Percentiles rank a stretch among this genome's conserved stretches.
Conservation (phyloP, 192 early-diverging fungal genomes). For the Dispira parvispora region DNA sequence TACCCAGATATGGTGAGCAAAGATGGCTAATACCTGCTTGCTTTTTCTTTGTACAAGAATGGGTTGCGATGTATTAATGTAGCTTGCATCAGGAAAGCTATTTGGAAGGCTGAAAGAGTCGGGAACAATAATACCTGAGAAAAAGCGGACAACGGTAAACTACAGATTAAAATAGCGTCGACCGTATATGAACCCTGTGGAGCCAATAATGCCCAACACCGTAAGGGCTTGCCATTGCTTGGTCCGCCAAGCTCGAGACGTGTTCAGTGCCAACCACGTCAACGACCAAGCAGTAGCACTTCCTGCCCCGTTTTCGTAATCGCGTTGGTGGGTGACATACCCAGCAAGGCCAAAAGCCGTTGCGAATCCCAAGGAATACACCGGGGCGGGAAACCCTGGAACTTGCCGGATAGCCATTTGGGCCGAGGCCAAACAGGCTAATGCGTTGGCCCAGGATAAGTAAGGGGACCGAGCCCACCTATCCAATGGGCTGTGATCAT, state of each 20-base stretch:
- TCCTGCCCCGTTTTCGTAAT: not conserved
- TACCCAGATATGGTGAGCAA: too few relatives aligned
- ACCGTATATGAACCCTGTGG: not conserved
- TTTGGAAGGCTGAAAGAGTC: too few relatives aligned
- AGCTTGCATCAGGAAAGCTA: too few relatives aligned
- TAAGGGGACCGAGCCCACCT: not conserved
- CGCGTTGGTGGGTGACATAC: not conserved
- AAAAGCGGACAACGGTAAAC: too few relatives aligned
- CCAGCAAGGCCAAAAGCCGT: not conserved
- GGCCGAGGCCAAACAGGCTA: not conserved
- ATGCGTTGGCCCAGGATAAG: not conserved
- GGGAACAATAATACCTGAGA: too few relatives aligned
- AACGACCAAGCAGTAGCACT: not conserved
- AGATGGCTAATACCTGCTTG: too few relatives aligned
- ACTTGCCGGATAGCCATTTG: not conserved
- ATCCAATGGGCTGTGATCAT: constrained; percentile 1
- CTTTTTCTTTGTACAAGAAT: too few relatives aligned
- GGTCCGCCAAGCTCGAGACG: not conserved
- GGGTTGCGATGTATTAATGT: too few relatives aligned
- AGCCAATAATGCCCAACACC: not conserved
- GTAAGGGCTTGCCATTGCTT: not conserved
- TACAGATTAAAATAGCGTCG: constrained; percentile 2
- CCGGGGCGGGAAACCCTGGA: not conserved
- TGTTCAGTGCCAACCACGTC: not conserved
- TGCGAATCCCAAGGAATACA: not conserved